Evolutionary conservation across 805 yeast species (phyloP), one percentile per base, ranked within the genome.

Genomic region (Ogataea philodendri): DNA sequence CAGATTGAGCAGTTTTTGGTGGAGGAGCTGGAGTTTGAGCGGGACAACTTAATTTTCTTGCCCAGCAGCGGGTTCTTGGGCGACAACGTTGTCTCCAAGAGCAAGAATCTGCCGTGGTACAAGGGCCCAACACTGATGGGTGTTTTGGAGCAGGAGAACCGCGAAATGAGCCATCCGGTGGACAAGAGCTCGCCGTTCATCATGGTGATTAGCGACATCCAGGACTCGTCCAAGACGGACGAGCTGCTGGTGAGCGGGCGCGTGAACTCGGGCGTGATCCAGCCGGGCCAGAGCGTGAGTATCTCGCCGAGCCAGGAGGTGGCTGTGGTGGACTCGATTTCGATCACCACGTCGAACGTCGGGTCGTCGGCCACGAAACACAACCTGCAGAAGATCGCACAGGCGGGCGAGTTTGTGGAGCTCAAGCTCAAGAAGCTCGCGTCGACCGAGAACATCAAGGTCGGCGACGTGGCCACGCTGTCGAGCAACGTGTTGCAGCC

Each of bases 11-110:
- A 68, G 27, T 81, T 71, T 52, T 62, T 84, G 45, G 54, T 64
- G 3, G 55, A 66, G n/a, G 72, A 70, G 9, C 73, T 80, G 19
- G 80, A 81, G 0, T 84, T 68, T 49, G 32, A 49, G 3, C 39
- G 42, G 1, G 30, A 45, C 3, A 60, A 68, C 26, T 49, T 81
- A 2, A 51, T 58, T 3, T 82, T 75, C 44, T 65, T 84, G 3
- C 93, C 94, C 3, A 72, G 80, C 17, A 76, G 85, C 7, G 94
- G 90, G 0, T 66, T 78, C 30, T 56, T 69, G 3, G 94, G 94
- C 7, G 74, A 67, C 32, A 82, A 83, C 49, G 80, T 84, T 9
- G 74, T 74, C 10, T 72, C 69, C 17, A 56, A 59, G 25, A 66
- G 70, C 5, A 33, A 44, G 3, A 35, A 52, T 2, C 32, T 49